A percentile compares a stretch with the other conserved stretches of the same genome.
Evolutionary conservation across 2,329 filamentous ascomycete genomes (phyloP).

Genomic region (Elsinoe fawcettii): DNA sequence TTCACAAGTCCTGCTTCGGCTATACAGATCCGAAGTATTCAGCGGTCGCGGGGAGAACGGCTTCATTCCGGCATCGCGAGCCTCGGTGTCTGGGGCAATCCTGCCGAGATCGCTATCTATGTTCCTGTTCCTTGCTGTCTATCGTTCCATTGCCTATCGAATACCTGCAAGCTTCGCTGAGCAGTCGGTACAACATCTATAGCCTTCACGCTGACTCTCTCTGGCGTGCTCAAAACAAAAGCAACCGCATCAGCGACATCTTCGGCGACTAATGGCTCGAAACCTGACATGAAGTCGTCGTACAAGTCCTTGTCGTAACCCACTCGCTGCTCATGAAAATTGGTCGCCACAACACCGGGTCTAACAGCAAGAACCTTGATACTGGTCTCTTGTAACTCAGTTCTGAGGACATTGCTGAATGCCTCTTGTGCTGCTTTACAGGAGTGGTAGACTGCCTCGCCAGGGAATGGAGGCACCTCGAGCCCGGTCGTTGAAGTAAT

Average conservation of each 20-base stretch:
- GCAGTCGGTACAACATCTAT: conserved; percentile 42
- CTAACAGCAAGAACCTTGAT: conserved; percentile 42
- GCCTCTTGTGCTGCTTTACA: conserved; percentile 43
- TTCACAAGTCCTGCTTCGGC: neutral
- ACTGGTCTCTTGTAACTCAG: conserved; percentile 40
- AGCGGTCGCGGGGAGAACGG: too few species aligned
- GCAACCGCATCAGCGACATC: conserved; percentile 39
- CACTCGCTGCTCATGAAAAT: conserved; percentile 43
- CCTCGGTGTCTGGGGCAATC: neutral
- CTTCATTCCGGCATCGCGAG: neutral
- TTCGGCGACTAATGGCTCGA: conserved; percentile 33
- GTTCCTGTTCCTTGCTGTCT: conserved; percentile 11
- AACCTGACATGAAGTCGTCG: conserved; percentile 40
- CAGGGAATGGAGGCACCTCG: conserved; percentile 42
- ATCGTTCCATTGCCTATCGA: conserved; percentile 32
- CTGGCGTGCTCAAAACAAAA: conserved; percentile 37
- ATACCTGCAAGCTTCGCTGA: conserved; percentile 32
- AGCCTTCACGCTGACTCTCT: conserved; percentile 39
- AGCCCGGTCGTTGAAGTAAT: conserved; percentile 42
- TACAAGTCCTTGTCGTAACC: conserved; percentile 37
- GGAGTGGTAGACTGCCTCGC: conserved; percentile 44
- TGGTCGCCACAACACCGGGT: conserved; percentile 42
- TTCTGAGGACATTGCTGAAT: conserved; percentile 43
- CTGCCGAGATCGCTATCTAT: neutral
- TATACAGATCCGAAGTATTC: too few species aligned